Conservation (phyloP, 108 stramenopile genomes). For the Skeletonema potamos region DNA sequence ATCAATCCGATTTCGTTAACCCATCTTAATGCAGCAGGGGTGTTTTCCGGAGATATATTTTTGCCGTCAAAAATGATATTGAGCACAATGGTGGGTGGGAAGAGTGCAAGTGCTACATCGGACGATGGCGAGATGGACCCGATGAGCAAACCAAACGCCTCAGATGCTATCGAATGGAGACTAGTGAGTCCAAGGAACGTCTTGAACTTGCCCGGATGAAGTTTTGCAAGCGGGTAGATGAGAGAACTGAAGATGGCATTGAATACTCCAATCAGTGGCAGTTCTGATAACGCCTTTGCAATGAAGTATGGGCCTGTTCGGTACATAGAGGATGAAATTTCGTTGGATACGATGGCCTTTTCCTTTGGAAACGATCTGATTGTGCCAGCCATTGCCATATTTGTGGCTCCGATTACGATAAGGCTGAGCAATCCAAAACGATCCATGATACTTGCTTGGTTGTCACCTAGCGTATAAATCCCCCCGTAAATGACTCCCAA, state of each 20-base stretch:
- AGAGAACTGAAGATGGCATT: conserved; percentile 81
- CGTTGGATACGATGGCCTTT: conserved; percentile 74
- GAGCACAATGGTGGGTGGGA: conserved; percentile 82
- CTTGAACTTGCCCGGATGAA: conserved; percentile 66
- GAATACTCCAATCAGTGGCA: conserved; percentile 83
- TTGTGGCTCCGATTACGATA: conserved; percentile 80
- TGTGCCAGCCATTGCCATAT: conserved; percentile 85
- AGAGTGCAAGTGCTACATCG: conserved; percentile 80
- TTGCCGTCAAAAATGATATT: conserved; percentile 91
- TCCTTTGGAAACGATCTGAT: conserved; percentile 87
- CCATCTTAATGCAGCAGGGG: conserved; percentile 69
- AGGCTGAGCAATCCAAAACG: conserved; percentile 83
- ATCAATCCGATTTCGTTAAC: conserved; percentile 74
- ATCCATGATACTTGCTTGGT: conserved; percentile 85
- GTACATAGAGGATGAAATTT: conserved; percentile 75
- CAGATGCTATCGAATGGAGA: conserved; percentile 73
- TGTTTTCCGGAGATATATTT: conserved; percentile 85
- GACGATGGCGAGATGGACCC: conserved; percentile 65
- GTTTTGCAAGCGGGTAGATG: conserved; percentile 77
- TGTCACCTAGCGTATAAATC: conserved; percentile 72
- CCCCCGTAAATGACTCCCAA: conserved; percentile 84
- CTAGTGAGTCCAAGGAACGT: conserved; percentile 77
- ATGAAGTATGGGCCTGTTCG: conserved; percentile 89
- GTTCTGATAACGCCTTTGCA: conserved; percentile 91
- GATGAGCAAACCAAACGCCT: conserved; percentile 74